Percentiles rank a stretch among this genome's conserved stretches.
These are phyloP conservation scores for Boletus speciosus DNA, from an alignment of 768 basidiomycete species.

Conservation along the genomic window DNA sequence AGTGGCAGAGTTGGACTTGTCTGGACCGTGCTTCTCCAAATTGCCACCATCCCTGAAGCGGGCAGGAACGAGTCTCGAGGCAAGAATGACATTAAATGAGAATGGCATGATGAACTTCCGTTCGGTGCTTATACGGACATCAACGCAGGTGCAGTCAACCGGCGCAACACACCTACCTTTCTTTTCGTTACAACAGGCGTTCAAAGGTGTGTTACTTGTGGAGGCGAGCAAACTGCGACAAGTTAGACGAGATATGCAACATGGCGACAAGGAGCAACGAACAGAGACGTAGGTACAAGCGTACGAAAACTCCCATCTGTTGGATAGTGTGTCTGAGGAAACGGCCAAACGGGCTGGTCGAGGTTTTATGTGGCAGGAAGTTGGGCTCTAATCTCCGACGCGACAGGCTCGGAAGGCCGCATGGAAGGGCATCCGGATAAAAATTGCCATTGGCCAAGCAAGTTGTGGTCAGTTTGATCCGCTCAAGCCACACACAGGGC, in stretches of 20 bases:
- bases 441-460: conserved; percentile 22
- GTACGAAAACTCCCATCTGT: conserved; percentile 34
- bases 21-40: conserved; percentile 23
- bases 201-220: conserved; percentile 32
- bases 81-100: conserved; percentile 17
- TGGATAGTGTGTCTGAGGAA: conserved; percentile 27
- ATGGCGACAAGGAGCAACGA: conserved; percentile 8
- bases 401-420: conserved; percentile 19
- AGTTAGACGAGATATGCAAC: conserved; percentile 7
- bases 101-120: conserved; percentile 21
- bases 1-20: conserved; percentile 16
- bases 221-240: conserved; percentile 20
- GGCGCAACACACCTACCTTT: conserved; percentile 11
- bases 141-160: not conserved
- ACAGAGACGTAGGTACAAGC: conserved; percentile 28
- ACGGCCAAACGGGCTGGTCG: not conserved
- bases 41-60: conserved; percentile 14
- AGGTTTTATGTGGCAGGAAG: conserved; percentile 19
- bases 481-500: not conserved
- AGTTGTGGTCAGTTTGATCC: conserved; percentile 6
- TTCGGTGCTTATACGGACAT: conserved; percentile 10
- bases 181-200: conserved; percentile 8
- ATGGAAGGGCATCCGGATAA: conserved; percentile 4
- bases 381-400: conserved; percentile 26
- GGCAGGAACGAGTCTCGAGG: conserved; percentile 21